phyloP scores from a whole-genome alignment of 2,329 filamentous ascomycete genomes.

The Penicillium sp. region DNA sequence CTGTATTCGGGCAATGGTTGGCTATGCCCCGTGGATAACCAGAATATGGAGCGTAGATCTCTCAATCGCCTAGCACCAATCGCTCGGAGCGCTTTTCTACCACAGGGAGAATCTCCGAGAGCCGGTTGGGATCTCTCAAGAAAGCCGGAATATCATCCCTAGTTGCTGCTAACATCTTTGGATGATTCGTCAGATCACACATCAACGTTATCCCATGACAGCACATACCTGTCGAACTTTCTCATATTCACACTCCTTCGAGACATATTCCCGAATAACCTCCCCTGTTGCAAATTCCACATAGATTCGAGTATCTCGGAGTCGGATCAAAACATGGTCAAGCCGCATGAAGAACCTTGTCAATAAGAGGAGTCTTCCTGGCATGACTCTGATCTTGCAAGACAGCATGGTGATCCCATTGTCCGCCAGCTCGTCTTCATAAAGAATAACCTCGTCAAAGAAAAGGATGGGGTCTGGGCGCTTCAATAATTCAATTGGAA shows the following conservation, averaged over 20 bases:
- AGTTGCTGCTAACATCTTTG: slow-evolving; percentile 50
- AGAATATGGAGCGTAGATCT: not conserved
- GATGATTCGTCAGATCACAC: not conserved
- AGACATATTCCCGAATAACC: slow-evolving; percentile 84
- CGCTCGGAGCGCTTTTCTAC: slow-evolving; percentile 67
- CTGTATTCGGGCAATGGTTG: not conserved
- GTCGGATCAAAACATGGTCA: slow-evolving; percentile 81
- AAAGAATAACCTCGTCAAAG: slow-evolving; percentile 93
- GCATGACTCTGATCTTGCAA: slow-evolving; percentile 91
- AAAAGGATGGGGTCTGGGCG: slow-evolving; percentile 91
- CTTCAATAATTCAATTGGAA: slow-evolving; percentile 83
- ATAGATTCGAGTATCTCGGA: slow-evolving; percentile 88
- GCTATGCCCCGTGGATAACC: not conserved
- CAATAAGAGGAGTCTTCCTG: slow-evolving; percentile 78
- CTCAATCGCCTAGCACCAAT: slow-evolving; percentile 30
- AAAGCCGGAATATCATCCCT: slow-evolving; percentile 73
- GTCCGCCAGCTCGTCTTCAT: slow-evolving; percentile 96
- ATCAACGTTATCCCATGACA: not conserved
- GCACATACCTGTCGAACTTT: slow-evolving; percentile 65
- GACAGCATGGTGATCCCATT: slow-evolving; percentile 91
- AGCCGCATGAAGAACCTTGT: slow-evolving; percentile 87
- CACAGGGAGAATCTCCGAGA: slow-evolving; percentile 66
- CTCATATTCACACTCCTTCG: slow-evolving; percentile 78
- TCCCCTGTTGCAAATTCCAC: slow-evolving; percentile 78
- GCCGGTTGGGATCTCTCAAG: slow-evolving; percentile 74